Evolutionary conservation across 2,329 filamentous ascomycete genomes (phyloP).

Genomic region (Graphium sp.): DNA sequence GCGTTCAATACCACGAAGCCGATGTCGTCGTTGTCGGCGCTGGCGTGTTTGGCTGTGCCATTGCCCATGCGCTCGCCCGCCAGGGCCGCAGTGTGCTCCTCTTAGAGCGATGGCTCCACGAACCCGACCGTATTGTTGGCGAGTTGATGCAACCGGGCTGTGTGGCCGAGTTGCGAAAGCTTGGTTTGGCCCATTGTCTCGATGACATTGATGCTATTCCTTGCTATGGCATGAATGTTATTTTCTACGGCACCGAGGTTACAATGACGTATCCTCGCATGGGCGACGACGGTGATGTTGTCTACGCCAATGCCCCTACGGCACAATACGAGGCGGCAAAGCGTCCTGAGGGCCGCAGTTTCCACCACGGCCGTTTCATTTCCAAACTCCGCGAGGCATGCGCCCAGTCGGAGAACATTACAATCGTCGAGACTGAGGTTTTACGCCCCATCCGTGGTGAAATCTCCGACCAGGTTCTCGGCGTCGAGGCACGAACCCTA

Average conservation of each 20-base stretch:
- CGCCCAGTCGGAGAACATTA: slow-evolving; percentile 62
- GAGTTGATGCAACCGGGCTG: slow-evolving; percentile 91
- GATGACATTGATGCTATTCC: slow-evolving; percentile 77
- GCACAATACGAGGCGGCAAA: slow-evolving; percentile 11
- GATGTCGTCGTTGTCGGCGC: slow-evolving; percentile 89
- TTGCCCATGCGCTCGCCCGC: slow-evolving; percentile 68
- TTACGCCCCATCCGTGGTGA: slow-evolving; percentile 57
- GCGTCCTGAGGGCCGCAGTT: slow-evolving; percentile 53
- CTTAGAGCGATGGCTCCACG: slow-evolving; percentile 74
- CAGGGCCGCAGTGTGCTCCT: slow-evolving; percentile 86
- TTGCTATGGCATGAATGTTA: slow-evolving; percentile 74
- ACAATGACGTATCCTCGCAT: slow-evolving; percentile 64
- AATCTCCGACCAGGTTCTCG: slow-evolving; percentile 56
- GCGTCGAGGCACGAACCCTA: slow-evolving; percentile 58
- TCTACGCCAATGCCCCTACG: slow-evolving; percentile 10
- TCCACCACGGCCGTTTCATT: slow-evolving; percentile 93
- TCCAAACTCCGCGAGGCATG: slow-evolving; percentile 64
- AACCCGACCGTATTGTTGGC: slow-evolving; percentile 91
- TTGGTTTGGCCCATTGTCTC: slow-evolving; percentile 68
- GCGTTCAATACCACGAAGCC: slow-evolving; percentile 38
- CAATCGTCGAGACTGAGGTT: slow-evolving; percentile 79
- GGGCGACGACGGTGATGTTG: slow-evolving; percentile 25
- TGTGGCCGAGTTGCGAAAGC: slow-evolving; percentile 58
- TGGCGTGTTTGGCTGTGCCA: slow-evolving; percentile 74
- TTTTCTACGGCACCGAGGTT: slow-evolving; percentile 60